Conservation (phyloP, 2,329 filamentous ascomycete species). For the Ophiocordyceps camponoti-saundersi region DNA sequence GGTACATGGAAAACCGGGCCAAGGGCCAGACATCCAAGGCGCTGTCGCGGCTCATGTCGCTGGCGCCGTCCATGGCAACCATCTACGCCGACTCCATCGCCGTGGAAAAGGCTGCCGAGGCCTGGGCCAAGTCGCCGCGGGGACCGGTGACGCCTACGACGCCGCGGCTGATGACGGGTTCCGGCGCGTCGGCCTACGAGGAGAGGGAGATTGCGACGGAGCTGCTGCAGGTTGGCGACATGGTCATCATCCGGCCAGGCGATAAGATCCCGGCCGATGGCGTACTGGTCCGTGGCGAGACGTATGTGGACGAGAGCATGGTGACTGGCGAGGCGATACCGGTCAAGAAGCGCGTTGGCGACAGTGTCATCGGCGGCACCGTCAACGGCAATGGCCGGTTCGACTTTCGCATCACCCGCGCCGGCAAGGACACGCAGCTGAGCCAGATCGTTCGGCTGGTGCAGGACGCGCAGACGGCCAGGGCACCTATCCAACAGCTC, state of each 20-base stretch:
- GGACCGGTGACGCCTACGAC: conserved; percentile 22
- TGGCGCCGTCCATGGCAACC: conserved; percentile 90
- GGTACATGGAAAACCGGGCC: conserved; percentile 83
- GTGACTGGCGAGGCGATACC: conserved; percentile 96
- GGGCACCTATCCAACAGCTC: conserved; percentile 85
- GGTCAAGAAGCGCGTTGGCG: conserved; percentile 72
- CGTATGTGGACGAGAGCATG: conserved; percentile 95
- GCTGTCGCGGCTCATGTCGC: conserved; percentile 82
- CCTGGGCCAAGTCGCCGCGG: conserved; percentile 34
- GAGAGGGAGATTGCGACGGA: conserved; percentile 85
- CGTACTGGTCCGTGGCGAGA: conserved; percentile 70
- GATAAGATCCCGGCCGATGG: conserved; percentile 96
- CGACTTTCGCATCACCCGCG: conserved; percentile 82
- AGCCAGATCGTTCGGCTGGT: conserved; percentile 98
- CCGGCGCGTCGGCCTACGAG: conserved; percentile 48
- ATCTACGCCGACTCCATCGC: conserved; percentile 93
- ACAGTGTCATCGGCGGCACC: conserved; percentile 73
- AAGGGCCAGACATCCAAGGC: conserved; percentile 95
- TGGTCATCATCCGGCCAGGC: conserved; percentile 82
- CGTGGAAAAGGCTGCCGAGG: conserved; percentile 74
- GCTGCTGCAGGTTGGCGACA: conserved; percentile 80
- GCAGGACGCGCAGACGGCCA: conserved; percentile 86
- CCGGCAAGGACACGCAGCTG: conserved; percentile 87
- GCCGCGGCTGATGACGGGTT: conserved; percentile 12
- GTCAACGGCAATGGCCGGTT: conserved; percentile 87